phyloP scores from a whole-genome alignment of 257 asterid species.

The Rubia yunnanensis region DNA sequence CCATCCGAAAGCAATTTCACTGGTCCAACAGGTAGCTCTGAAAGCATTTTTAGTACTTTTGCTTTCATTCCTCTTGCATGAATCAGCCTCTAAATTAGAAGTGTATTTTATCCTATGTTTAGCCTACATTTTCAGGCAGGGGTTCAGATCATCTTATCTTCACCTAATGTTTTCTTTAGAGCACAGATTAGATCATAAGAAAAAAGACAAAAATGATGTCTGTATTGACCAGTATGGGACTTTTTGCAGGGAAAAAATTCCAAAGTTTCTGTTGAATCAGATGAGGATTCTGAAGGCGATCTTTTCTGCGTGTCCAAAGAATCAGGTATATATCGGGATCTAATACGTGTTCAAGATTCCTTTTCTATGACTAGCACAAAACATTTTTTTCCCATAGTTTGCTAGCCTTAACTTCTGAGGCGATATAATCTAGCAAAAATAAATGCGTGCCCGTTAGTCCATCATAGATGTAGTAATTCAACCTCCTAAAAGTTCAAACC shows the following conservation, averaged over 20 bases:
- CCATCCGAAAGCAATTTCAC: slow-evolving; percentile 28
- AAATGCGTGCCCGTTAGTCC: too few relatives aligned
- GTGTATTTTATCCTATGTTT: background rate
- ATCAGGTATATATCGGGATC: slow-evolving; percentile 33
- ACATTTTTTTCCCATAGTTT: background rate
- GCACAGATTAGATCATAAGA: background rate
- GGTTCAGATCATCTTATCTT: background rate
- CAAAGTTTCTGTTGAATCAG: slow-evolving; percentile 40
- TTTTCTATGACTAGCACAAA: background rate
- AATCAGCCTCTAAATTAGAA: background rate
- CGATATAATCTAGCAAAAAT: background rate
- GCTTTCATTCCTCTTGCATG: slow-evolving; percentile 7
- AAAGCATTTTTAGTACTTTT: background rate
- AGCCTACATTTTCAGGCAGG: background rate
- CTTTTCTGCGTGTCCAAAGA: slow-evolving; percentile 61
- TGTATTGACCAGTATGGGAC: slow-evolving; percentile 13
- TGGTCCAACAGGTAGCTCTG: slow-evolving; percentile 36
- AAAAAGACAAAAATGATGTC: background rate
- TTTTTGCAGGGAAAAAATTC: slow-evolving; percentile 31
- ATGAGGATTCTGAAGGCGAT: slow-evolving; percentile 62
- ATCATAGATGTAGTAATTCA: background rate
- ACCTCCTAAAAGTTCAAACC: background rate
- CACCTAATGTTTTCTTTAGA: background rate
- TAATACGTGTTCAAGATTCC: slow-evolving; percentile 6
- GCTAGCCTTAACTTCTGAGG: background rate